Evolutionary conservation across 2,329 filamentous ascomycete species (phyloP), one percentile per base, ranked within the genome.

Genomic region (Chrysoporthe austroafricana): DNA sequence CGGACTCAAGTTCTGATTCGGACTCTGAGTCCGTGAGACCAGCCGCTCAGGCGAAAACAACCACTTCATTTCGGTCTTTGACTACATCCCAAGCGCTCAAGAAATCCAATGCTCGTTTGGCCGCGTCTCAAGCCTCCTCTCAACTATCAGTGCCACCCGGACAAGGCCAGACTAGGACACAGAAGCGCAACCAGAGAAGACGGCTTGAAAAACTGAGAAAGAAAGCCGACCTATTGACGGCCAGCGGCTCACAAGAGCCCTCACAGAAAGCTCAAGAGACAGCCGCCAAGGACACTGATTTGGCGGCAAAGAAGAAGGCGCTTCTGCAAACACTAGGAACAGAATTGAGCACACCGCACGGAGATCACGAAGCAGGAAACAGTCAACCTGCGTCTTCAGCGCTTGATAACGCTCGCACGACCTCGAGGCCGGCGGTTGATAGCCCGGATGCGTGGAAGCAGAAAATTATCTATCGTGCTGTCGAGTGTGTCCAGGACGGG

Each of bases 401-500:
- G 39, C 42, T n/a, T 21, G 36, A 26, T 14, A 42, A 14, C 4
- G 14, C 52, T 16, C 9, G 26, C 11, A 26, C 39, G 14, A 26
- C 9, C 16, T 44, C 18, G n/a, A 36, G 13, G 16, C 26, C 56
- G 50, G 77, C 80, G 18, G 77, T 80, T 39, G 80, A 86, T 57
- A 83, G 88, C 57, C 79, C 85, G 0, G 84, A 91, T 42, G 84
- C 86, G 32, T 97, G 94, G 94, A 87, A 87, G 72, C 81, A 87
- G 4, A 93, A 89, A 72, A 90, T 97, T 69, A 85, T 82, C 13
- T 88, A 97, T 69, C 86, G 87, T 34, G 94, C 93, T 32, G 92
- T 96, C 0, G 95, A 98, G 77, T 97, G 94, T 78, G 88, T 89
- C 70, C 85, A 91, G n/a, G 86, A 91, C 42, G 86, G 84, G 5